These are phyloP conservation scores for Jacaranda copaia DNA, from an alignment of 257 asterid species.

Conservation along the genomic window DNA sequence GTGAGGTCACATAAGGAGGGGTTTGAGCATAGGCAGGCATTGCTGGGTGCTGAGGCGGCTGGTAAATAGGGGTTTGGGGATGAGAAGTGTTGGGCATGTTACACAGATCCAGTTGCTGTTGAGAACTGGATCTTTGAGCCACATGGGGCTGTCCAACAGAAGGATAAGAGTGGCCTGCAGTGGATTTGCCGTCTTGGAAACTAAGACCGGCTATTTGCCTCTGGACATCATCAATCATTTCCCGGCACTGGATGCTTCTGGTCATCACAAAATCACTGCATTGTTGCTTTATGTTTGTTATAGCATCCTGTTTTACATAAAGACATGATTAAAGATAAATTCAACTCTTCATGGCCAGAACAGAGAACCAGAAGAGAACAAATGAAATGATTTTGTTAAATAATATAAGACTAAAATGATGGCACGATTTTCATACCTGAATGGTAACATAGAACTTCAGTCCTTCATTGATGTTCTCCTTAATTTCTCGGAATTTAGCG, in stretches of 20 bases:
- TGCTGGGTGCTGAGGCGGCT: conserved; percentile 53
- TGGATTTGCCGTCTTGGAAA: conserved; percentile 56
- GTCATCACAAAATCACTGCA: conserved; percentile 73
- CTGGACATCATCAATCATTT: conserved; percentile 72
- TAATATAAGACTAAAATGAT: background rate
- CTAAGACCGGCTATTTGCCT: conserved; percentile 65
- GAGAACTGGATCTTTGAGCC: conserved; percentile 52
- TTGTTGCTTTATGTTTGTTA: conserved; percentile 67
- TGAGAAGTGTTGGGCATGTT: conserved; percentile 40
- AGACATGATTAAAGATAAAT: background rate
- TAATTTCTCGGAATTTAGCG: conserved; percentile 83
- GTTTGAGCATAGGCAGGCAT: conserved; percentile 45
- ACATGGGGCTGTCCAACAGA: conserved; percentile 50
- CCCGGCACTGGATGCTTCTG: conserved; percentile 70
- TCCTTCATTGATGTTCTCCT: conserved; percentile 96
- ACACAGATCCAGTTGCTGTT: conserved; percentile 32
- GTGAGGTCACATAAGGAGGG: conserved; percentile 48
- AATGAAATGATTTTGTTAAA: background rate
- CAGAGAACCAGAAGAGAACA: background rate
- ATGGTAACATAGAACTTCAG: conserved; percentile 92
- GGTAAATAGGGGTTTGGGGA: conserved; percentile 54
- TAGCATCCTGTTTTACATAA: conserved; percentile 62
- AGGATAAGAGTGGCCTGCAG: conserved; percentile 49
- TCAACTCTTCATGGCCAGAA: background rate
- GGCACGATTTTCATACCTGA: conserved; percentile 62